A percentile compares a stretch with the other conserved stretches of the same genome.
These are phyloP conservation scores for Trametes versicolor DNA, from an alignment of 1,284 basidiomycete genomes.

Conservation along the genomic window DNA sequence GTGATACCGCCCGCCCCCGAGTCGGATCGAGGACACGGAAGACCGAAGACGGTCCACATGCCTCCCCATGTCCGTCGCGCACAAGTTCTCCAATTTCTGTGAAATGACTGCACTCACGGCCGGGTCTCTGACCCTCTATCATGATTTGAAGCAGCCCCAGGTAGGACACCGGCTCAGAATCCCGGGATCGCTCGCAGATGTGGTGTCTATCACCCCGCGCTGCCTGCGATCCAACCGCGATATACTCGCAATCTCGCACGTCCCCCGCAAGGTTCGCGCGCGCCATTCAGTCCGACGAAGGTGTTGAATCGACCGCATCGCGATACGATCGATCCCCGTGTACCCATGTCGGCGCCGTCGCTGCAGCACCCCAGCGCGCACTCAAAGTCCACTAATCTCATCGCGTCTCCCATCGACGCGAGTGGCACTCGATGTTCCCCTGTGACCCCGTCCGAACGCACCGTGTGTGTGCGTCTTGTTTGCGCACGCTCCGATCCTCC, in stretches of 20 bases:
- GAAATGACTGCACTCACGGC: background rate
- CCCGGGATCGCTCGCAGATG: constrained; percentile 1
- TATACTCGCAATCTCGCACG: constrained; percentile 13
- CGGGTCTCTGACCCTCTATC: background rate
- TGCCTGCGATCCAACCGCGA: constrained; percentile 2
- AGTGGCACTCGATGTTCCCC: background rate
- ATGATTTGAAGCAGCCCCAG: background rate
- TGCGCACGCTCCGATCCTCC: too few species aligned
- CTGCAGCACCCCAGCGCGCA: constrained; percentile 2
- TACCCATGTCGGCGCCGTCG: background rate
- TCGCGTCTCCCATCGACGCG: background rate
- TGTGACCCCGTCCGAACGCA: too few species aligned
- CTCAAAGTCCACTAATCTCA: constrained; percentile 26
- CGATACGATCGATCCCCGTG: constrained; percentile 34
- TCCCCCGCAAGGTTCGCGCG: background rate
- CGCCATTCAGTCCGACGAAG: background rate
- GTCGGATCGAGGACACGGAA: background rate
- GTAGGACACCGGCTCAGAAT: constrained; percentile 8
- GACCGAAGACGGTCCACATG: too few species aligned
- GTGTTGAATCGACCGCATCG: constrained; percentile 13
- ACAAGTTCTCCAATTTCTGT: background rate
- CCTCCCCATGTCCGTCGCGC: background rate
- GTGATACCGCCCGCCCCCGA: background rate
- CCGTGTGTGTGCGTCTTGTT: background rate
- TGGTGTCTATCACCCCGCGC: background rate